Evolutionary conservation across 192 early-diverging fungal species (phyloP).

Genomic region (Pilobolus umbonatus): DNA sequence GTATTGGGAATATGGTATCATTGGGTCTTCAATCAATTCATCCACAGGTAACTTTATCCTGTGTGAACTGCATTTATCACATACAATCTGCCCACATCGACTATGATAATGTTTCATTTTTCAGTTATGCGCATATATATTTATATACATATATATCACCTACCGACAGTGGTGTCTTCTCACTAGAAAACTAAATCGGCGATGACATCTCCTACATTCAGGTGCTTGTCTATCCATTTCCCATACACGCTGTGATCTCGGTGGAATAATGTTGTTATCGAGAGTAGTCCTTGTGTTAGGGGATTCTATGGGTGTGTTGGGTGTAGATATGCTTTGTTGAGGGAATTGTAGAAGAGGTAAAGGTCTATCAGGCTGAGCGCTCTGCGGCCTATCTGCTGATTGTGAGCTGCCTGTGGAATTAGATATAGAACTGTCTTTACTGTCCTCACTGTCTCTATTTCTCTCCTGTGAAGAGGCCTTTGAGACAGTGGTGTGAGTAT

Average conservation of each 20-base stretch:
- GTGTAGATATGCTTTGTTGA: too few species aligned
- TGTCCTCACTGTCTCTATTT: too few species aligned
- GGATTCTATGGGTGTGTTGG: too few species aligned
- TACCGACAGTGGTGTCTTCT: constrained; percentile 82
- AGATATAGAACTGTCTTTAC: too few species aligned
- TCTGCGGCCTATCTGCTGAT: too few species aligned
- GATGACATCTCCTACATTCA: constrained; percentile 67
- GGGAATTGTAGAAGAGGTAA: too few species aligned
- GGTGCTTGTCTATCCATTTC: constrained; percentile 70
- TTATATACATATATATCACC: neutral
- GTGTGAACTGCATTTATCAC: constrained; percentile 72
- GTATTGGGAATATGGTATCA: constrained; percentile 15
- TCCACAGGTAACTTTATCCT: constrained; percentile 48
- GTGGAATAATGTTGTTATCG: neutral
- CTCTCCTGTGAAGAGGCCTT: too few species aligned
- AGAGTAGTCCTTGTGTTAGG: too few species aligned
- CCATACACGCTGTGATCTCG: constrained; percentile 48
- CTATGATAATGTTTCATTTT: constrained; percentile 26
- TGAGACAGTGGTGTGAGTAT: too few species aligned
- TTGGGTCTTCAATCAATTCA: constrained; percentile 43
- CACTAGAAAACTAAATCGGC: constrained; percentile 71
- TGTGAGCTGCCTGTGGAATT: too few species aligned
- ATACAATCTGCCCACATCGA: constrained; percentile 83
- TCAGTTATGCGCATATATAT: neutral
- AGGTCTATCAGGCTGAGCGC: too few species aligned